A percentile compares a stretch with the other conserved stretches of the same genome.
Evolutionary conservation across 495 filamentous ascomycete species (phyloP).

Genomic region (Trichoderma reesei): DNA sequence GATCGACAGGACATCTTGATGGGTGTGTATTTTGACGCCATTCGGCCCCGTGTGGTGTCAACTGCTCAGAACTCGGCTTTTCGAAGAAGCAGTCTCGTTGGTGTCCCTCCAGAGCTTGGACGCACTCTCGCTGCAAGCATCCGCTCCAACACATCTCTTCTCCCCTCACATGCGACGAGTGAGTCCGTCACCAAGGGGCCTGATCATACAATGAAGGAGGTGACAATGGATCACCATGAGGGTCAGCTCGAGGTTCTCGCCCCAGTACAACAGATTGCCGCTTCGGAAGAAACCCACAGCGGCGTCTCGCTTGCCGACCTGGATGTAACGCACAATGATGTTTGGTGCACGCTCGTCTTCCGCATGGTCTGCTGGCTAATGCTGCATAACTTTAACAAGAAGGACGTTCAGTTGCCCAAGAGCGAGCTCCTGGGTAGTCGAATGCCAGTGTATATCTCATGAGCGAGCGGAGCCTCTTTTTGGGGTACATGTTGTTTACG

Average conservation of each 20-base stretch:
- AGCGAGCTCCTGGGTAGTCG: slow-evolving; percentile 36
- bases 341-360: slow-evolving; percentile 40
- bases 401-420: slow-evolving; percentile 37
- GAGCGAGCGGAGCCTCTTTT: neutral
- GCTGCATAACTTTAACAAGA: slow-evolving; percentile 41
- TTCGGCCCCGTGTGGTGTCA: slow-evolving; percentile 24
- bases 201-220: neutral
- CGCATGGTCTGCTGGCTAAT: slow-evolving; percentile 44
- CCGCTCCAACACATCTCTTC: neutral
- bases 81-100: slow-evolving; percentile 12
- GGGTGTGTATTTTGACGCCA: slow-evolving; percentile 30
- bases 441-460: slow-evolving; percentile 39
- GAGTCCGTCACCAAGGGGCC: neutral
- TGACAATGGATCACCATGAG: neutral
- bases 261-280: neutral
- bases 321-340: slow-evolving; percentile 17
- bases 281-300: neutral
- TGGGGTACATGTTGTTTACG: neutral
- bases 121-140: neutral
- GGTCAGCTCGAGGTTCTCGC: neutral
- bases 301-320: neutral
- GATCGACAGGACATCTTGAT: slow-evolving; percentile 32
- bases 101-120: neutral
- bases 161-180: neutral
- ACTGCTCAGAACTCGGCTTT: slow-evolving; percentile 18